Conservation (phyloP, 352 stramenopile species). For the Phytophthora syringae region DNA sequence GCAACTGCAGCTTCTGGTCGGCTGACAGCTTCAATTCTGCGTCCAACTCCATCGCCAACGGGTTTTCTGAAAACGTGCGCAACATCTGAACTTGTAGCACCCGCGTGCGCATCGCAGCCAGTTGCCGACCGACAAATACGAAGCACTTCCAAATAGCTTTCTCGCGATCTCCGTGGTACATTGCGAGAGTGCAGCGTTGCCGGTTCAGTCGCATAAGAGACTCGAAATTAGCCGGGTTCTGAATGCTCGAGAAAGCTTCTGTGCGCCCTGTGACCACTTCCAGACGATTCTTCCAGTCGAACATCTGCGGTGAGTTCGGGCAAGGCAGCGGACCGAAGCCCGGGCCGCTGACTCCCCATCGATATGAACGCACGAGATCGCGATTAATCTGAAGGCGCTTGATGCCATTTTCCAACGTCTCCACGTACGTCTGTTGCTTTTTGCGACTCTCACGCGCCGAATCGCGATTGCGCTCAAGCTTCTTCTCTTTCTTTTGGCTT, state of each 20-base stretch:
- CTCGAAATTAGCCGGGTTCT: conserved; percentile 74
- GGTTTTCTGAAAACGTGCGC: conserved; percentile 50
- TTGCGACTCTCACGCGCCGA: conserved; percentile 84
- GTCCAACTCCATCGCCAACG: conserved; percentile 50
- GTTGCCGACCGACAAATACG: conserved; percentile 56
- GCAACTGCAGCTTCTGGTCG: conserved; percentile 69
- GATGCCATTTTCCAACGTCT: conserved; percentile 87
- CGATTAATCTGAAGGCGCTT: conserved; percentile 87
- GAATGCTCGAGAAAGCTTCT: conserved; percentile 70
- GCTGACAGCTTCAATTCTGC: conserved; percentile 52
- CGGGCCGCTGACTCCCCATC: conserved; percentile 68
- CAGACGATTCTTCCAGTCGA: conserved; percentile 69
- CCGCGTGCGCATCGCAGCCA: conserved; percentile 57
- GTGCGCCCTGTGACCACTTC: conserved; percentile 69
- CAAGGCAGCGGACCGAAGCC: conserved; percentile 49
- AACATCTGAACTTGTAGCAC: conserved; percentile 76
- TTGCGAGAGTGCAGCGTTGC: conserved; percentile 64
- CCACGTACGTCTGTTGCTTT: conserved; percentile 90
- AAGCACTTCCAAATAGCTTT: conserved; percentile 71
- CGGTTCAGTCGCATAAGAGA: conserved; percentile 78
- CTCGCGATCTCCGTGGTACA: conserved; percentile 54
- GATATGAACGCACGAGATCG: conserved; percentile 74
- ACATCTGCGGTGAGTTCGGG: conserved; percentile 57
- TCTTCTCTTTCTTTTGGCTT: conserved; percentile 92
- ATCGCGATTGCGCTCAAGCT: conserved; percentile 89